phyloP scores from a whole-genome alignment of 192 early-diverging fungal genomes.

The Coemansia brasiliensis region DNA sequence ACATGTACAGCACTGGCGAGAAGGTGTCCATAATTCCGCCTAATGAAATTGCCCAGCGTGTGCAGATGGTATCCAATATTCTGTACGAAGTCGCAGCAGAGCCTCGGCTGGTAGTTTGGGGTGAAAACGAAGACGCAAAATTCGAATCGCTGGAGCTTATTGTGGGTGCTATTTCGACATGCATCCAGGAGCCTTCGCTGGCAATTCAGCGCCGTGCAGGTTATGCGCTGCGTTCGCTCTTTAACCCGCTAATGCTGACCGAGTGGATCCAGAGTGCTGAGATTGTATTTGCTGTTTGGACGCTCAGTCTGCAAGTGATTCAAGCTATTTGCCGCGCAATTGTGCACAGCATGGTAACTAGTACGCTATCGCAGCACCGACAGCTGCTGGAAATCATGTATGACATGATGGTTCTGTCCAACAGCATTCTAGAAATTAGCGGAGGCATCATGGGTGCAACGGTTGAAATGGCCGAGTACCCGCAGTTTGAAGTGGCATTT shows the following conservation, averaged over 20 bases:
- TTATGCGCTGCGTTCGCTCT: conserved; percentile 70
- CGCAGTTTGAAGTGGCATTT: conserved; percentile 60
- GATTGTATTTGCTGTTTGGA: conserved; percentile 80
- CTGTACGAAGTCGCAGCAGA: conserved; percentile 74
- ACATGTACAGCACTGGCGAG: conserved; percentile 45
- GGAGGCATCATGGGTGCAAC: conserved; percentile 62
- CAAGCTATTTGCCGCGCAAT: conserved; percentile 53
- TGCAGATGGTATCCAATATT: conserved; percentile 77
- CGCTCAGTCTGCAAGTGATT: conserved; percentile 62
- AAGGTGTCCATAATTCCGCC: conserved; percentile 48
- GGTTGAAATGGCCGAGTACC: conserved; percentile 54
- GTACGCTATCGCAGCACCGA: conserved; percentile 50
- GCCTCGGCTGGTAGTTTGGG: conserved; percentile 75
- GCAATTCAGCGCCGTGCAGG: conserved; percentile 73
- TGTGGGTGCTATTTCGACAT: conserved; percentile 71
- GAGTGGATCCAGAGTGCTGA: conserved; percentile 79
- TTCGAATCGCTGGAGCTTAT: conserved; percentile 73
- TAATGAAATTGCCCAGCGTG: conserved; percentile 64
- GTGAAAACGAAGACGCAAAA: conserved; percentile 63
- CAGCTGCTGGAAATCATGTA: conserved; percentile 55
- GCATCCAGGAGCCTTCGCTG: conserved; percentile 70
- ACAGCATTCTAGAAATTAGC: conserved; percentile 73
- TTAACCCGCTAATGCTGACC: conserved; percentile 66
- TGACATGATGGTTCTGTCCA: conserved; percentile 66
- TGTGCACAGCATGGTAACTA: conserved; percentile 57